phyloP scores from a whole-genome alignment of 768 basidiomycete species.

The Pisolithus microcarpus region DNA sequence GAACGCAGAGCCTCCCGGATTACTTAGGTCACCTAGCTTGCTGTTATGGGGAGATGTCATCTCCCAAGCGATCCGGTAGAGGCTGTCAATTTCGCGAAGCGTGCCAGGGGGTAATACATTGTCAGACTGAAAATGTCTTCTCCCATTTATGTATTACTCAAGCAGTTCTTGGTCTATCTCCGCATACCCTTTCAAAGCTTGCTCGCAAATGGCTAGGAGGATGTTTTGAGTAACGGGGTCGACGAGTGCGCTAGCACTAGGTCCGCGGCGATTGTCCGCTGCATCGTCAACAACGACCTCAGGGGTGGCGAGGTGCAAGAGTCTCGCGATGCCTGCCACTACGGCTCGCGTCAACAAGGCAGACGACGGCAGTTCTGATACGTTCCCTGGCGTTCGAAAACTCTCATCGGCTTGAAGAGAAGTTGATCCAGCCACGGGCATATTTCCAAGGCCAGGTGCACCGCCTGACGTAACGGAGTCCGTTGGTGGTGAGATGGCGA shows the following conservation, averaged over 20 bases:
- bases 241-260: neutral
- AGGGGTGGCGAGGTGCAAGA: constrained; percentile 8
- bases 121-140: too few species aligned
- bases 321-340: constrained; percentile 17
- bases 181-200: constrained; percentile 7
- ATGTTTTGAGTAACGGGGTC: constrained; percentile 21
- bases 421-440: neutral
- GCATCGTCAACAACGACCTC: neutral
- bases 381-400: neutral
- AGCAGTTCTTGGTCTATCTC: neutral
- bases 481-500: constrained; percentile 1
- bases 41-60: too few species aligned
- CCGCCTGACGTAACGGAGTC: neutral
- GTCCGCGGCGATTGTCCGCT: neutral
- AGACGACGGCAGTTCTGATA: neutral
- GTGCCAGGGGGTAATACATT: too few species aligned
- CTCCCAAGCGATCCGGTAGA: too few species aligned
- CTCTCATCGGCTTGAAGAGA: neutral
- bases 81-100: too few species aligned
- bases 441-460: neutral
- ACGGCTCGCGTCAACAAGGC: constrained; percentile 11
- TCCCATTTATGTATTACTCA: neutral
- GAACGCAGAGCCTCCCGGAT: too few species aligned
- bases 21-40: too few species aligned
- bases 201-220: constrained; percentile 24